Conservation (phyloP, 208 protist species). For the Wallacemonas sp. region DNA sequence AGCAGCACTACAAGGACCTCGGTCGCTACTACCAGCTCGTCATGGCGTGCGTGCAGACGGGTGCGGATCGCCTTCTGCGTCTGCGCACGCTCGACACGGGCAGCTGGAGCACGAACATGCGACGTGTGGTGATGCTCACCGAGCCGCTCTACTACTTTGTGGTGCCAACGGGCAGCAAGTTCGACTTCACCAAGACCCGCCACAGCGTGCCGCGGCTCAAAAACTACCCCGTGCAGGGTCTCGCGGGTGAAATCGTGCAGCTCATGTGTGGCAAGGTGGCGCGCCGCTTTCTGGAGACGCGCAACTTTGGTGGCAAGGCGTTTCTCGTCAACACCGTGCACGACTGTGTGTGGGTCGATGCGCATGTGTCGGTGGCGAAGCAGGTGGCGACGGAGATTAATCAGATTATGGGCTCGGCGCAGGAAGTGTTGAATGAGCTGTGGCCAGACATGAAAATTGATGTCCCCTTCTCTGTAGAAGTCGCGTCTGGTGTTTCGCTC, state of each 20-base stretch:
- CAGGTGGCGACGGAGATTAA: conserved; percentile 73
- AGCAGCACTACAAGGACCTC: conserved; percentile 86
- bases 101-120: conserved; percentile 54
- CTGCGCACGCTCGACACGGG: conserved; percentile 75
- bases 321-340: conserved; percentile 92
- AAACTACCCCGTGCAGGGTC: conserved; percentile 92
- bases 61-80: conserved; percentile 69
- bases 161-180: conserved; percentile 87
- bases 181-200: conserved; percentile 83
- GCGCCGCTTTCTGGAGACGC: conserved; percentile 72
- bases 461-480: conserved; percentile 84
- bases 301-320: conserved; percentile 80
- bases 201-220: conserved; percentile 84
- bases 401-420: conserved; percentile 71
- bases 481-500: conserved; percentile 74
- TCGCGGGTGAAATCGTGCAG: conserved; percentile 90
- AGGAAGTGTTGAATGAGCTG: conserved; percentile 65
- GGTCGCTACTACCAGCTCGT: conserved; percentile 81
- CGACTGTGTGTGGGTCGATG: conserved; percentile 92
- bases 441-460: conserved; percentile 88
- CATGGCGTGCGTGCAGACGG: conserved; percentile 72
- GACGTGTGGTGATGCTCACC: conserved; percentile 76
- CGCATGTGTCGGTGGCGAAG: conserved; percentile 73
- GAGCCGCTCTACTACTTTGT: conserved; percentile 87
- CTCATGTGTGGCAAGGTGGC: conserved; percentile 89